A percentile compares a stretch with the other conserved stretches of the same genome.
Evolutionary conservation across 306 rosid species (phyloP).

Genomic region (Fagus sylvatica): DNA sequence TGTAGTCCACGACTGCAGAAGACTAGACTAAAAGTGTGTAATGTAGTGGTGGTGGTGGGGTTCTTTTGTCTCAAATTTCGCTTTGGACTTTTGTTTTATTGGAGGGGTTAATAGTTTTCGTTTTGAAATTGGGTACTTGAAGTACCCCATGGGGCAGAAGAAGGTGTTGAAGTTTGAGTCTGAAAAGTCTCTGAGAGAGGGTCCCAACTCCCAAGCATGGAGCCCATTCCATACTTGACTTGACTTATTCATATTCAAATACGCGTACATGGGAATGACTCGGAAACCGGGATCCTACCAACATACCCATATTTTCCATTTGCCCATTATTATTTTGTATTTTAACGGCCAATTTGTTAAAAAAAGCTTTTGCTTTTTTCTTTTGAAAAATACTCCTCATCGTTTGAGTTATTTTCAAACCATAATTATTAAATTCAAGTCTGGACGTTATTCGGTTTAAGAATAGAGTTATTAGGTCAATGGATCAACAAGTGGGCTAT

Average conservation of each 20-base stretch:
- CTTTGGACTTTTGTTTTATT: neutral
- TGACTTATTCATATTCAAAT: constrained; percentile 10
- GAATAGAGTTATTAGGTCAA: no score
- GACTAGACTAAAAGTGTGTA: neutral
- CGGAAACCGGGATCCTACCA: neutral
- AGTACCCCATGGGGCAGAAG: no score
- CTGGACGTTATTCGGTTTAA: no score
- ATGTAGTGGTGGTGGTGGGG: neutral
- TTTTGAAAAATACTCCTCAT: no score
- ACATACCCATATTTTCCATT: neutral
- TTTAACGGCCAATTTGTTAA: no score
- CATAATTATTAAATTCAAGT: no score
- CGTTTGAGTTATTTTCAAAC: no score
- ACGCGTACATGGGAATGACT: constrained; percentile 24
- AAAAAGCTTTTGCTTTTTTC: no score
- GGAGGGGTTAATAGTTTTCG: no score
- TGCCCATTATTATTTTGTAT: neutral
- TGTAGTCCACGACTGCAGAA: constrained; percentile 6
- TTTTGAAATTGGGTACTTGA: no score
- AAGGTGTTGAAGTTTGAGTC: no score
- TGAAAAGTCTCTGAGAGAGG: neutral
- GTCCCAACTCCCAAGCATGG: neutral
- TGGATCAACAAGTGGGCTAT: no score
- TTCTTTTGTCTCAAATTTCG: neutral
- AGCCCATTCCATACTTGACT: constrained; percentile 2